Evolutionary conservation across 2,329 filamentous ascomycete genomes (phyloP).

Genomic region (Neofusicoccum laricinum): DNA sequence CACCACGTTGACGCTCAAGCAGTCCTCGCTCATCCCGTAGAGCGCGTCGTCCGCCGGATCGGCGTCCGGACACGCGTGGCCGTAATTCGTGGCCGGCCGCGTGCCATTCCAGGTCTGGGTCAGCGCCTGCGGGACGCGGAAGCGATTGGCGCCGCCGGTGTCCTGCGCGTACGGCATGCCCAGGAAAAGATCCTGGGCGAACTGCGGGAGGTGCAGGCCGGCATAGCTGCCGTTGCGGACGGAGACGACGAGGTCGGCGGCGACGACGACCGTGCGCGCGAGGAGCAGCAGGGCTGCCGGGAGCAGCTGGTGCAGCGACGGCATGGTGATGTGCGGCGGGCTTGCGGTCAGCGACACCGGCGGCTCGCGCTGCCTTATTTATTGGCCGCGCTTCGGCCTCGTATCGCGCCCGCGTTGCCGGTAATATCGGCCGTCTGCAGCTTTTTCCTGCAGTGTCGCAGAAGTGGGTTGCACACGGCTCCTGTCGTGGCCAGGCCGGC

Average conservation of each 20-base stretch:
- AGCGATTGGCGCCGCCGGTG: not conserved
- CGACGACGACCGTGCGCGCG: not conserved
- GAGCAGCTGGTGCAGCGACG: not conserved
- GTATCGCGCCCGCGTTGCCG: too few relatives aligned
- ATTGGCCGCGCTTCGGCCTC: too few relatives aligned
- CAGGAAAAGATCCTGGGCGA: conserved; percentile 30
- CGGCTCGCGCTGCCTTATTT: too few relatives aligned
- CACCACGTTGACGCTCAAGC: conserved; percentile 15
- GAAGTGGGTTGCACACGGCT: too few relatives aligned
- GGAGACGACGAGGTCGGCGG: conserved; percentile 19
- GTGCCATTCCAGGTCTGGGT: conserved; percentile 12
- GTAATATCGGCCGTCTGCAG: too few relatives aligned
- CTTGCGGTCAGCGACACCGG: too few relatives aligned
- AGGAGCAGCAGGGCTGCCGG: not conserved
- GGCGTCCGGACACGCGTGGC: conserved; percentile 9
- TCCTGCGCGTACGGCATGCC: conserved; percentile 30
- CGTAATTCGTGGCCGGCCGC: not conserved
- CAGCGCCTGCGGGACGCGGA: conserved; percentile 12
- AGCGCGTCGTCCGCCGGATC: not conserved
- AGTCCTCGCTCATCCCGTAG: conserved; percentile 16
- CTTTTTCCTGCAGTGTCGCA: too few relatives aligned
- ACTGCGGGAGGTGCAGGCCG: conserved; percentile 30
- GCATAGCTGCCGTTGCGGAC: conserved; percentile 36
- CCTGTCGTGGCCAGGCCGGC: too few relatives aligned
- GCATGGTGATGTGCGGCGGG: not conserved